These are phyloP conservation scores for Ustulina deusta DNA, from an alignment of 2,329 filamentous ascomycete species.

Conservation along the genomic window DNA sequence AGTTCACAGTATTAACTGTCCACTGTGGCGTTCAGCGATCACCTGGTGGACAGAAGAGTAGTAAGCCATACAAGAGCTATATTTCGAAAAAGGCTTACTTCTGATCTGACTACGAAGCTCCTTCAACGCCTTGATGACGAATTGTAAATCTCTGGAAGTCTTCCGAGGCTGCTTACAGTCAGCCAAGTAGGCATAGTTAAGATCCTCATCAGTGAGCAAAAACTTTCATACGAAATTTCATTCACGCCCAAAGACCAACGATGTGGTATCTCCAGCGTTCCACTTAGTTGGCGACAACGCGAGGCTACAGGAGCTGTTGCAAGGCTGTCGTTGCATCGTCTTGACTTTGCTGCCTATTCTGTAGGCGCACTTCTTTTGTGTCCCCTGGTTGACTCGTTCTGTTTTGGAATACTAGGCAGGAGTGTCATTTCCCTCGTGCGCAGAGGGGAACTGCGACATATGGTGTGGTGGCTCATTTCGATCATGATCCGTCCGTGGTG, in stretches of 20 bases:
- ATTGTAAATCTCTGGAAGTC: slow-evolving; percentile 27
- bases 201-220: not conserved
- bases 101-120: slow-evolving; percentile 15
- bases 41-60: not conserved
- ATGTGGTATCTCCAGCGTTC: not conserved
- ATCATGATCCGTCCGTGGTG: slow-evolving; percentile 2
- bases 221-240: not conserved
- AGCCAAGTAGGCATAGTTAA: not conserved
- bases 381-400: not conserved
- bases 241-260: not conserved
- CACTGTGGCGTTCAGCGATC: not conserved
- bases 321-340: slow-evolving; percentile 49
- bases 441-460: not conserved
- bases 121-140: slow-evolving; percentile 41
- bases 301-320: slow-evolving; percentile 57
- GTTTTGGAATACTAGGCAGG: not conserved
- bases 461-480: not conserved
- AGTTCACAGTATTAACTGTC: not conserved
- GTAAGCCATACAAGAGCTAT: not conserved
- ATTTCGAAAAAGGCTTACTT: not conserved
- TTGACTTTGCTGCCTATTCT: not conserved
- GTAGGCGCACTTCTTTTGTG: not conserved
- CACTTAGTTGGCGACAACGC: slow-evolving; percentile 23
- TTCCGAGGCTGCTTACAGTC: not conserved
- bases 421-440: not conserved